Base-by-base conservation (phyloP, 1,284 basidiomycete genomes). In the Coniferiporia weirii region DNA sequence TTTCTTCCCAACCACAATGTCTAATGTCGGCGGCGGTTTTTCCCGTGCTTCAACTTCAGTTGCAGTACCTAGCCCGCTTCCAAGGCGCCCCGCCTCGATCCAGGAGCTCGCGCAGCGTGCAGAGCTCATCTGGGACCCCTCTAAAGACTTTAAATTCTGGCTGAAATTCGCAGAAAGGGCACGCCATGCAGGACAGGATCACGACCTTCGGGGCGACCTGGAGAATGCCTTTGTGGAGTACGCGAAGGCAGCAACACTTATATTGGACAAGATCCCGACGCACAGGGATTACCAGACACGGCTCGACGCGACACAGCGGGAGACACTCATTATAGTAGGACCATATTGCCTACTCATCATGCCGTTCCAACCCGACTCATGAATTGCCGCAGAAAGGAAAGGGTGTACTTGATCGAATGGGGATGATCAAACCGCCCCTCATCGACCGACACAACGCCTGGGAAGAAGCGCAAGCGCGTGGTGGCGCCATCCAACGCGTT, bases 211-310 rank as follows among this genome's bases (percentile, higher is more conserved):
- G 64, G 50, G 68, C 64, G 61, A 69, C 65, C 61, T 70, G 66
- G 52, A 68, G 60, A 15, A 70, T 63, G 57, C 66, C 4, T 70
- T 78, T 64, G 68, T 78, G 46, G 69, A 74, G 52, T 72, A 71
- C 56, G 76, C 75, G 22, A 70, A 72, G 22, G 74, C 76, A 5
- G 75, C 75, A 0, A 76, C 76, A 4, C 62, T 78, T 61, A 75
- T 77, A 36, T 71, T 77, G 10, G 75, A 77, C 62, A 75, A 71
- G 53, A 69, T 77, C 3, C 75, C 76, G 1, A 67, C 68, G 2
- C 76, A 77, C 62, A 66, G 70, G 54, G 70, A 73, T 20, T 77
- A 75, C 60, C 52, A 68, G 53, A 62, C 69, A 1, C 65, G 72
- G 46, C 63, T 77, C 47, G 72, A 67, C 17, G 46, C 67, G 4